Evolutionary conservation across 306 rosid genomes (phyloP).

Genomic region (Ceratonia siliqua): DNA sequence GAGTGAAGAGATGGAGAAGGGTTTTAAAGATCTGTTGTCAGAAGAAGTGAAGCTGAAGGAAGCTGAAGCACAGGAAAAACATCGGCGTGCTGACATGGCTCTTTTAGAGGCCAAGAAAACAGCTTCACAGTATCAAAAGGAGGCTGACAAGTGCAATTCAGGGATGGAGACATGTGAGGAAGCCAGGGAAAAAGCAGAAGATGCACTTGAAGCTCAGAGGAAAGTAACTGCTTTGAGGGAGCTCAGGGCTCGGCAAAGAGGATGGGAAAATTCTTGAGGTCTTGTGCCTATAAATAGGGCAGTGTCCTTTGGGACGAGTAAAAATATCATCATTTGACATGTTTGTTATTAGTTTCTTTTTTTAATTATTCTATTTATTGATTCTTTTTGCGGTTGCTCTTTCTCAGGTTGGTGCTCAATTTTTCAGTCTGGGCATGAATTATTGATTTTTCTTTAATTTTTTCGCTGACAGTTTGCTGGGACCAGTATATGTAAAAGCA

Average conservation of each 20-base stretch:
- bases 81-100: slow-evolving; percentile 38
- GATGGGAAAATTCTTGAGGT: slow-evolving; percentile 45
- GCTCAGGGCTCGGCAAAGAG: slow-evolving; percentile 58
- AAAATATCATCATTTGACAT: not conserved
- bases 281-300: slow-evolving; percentile 13
- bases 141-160: slow-evolving; percentile 64
- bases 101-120: slow-evolving; percentile 56
- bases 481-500: not conserved
- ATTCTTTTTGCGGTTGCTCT: not conserved
- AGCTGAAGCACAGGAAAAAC: slow-evolving; percentile 47
- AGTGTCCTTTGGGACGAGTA: not conserved
- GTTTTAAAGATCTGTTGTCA: slow-evolving; percentile 41
- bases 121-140: slow-evolving; percentile 61
- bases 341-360: not conserved
- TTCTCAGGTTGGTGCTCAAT: not conserved
- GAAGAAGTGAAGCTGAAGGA: slow-evolving; percentile 53
- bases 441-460: slow-evolving; percentile 15
- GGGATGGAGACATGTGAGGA: slow-evolving; percentile 63
- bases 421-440: not conserved
- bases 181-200: slow-evolving; percentile 57
- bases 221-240: slow-evolving; percentile 55
- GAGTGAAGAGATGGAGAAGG: slow-evolving; percentile 50
- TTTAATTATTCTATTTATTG: not conserved
- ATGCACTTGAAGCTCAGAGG: slow-evolving; percentile 46
- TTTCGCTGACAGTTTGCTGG: slow-evolving; percentile 7